A percentile compares a stretch with the other conserved stretches of the same genome.
Evolutionary conservation across 495 filamentous ascomycete species (phyloP).

Genomic region (Hyaloscypha variabilis): DNA sequence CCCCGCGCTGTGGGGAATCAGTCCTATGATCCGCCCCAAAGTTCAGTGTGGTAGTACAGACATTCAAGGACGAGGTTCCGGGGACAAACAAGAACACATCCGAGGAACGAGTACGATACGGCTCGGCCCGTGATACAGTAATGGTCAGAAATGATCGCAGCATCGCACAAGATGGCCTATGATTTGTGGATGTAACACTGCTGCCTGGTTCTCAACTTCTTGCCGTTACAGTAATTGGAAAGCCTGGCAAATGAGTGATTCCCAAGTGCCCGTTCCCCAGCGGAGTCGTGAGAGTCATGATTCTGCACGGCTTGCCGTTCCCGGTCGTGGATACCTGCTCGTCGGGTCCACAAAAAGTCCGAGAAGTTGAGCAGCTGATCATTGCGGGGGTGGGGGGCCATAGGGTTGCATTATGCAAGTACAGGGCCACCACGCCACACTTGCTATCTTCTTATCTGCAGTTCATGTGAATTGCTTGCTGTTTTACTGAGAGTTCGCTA

Average conservation of each 20-base stretch:
- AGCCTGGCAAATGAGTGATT: neutral
- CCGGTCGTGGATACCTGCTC: neutral
- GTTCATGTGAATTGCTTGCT: neutral
- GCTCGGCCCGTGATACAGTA: neutral
- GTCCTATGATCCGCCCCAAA: neutral
- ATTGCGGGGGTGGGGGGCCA: neutral
- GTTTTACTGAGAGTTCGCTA: neutral
- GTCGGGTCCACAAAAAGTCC: neutral
- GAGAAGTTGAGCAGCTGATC: slow-evolving; percentile 9
- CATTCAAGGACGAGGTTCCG: neutral
- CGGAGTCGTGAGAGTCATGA: too few species aligned
- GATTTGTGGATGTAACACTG: neutral
- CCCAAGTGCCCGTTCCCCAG: neutral
- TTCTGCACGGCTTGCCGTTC: neutral
- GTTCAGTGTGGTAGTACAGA: slow-evolving; percentile 6
- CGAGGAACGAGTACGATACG: neutral
- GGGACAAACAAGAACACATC: neutral
- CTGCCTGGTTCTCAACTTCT: neutral
- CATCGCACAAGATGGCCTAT: neutral
- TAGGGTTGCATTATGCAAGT: neutral
- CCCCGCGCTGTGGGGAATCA: neutral
- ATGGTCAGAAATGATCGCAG: neutral
- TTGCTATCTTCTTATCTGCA: neutral
- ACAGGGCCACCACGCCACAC: neutral
- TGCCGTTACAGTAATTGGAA: too few species aligned